These are phyloP conservation scores for Neurospora sp. DNA, from an alignment of 495 filamentous ascomycete species.

Conservation along the genomic window DNA sequence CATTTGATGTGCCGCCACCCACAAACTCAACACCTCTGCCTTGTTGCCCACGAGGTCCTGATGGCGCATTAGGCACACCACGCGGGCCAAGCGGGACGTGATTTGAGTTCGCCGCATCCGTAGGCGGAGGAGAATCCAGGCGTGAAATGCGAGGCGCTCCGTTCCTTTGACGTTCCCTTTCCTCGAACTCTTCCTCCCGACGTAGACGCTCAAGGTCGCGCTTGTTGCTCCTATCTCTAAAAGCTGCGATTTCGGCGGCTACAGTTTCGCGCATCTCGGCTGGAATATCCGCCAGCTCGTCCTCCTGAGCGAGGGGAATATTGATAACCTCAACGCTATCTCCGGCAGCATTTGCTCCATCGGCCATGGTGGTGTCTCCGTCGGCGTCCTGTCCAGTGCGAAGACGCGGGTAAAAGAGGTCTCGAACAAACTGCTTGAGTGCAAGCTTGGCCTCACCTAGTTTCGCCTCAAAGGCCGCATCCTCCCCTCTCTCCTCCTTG, in stretches of 20 bases:
- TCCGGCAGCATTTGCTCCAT: slow-evolving; percentile 44
- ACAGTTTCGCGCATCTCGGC: slow-evolving; percentile 96
- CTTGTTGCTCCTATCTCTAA: slow-evolving; percentile 79
- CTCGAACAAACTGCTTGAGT: slow-evolving; percentile 55
- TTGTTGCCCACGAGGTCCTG: slow-evolving; percentile 59
- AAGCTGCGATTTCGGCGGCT: slow-evolving; percentile 86
- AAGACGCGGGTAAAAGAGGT: slow-evolving; percentile 61
- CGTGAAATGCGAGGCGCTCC: slow-evolving; percentile 53
- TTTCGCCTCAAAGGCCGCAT: slow-evolving; percentile 56
- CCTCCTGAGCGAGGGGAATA: slow-evolving; percentile 80
- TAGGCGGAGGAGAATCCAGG: slow-evolving; percentile 58
- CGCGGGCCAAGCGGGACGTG: slow-evolving; percentile 73
- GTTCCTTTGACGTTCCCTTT: slow-evolving; percentile 69
- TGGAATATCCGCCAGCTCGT: slow-evolving; percentile 92
- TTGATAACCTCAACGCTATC: slow-evolving; percentile 77
- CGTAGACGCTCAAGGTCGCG: slow-evolving; percentile 80
- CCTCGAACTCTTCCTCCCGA: slow-evolving; percentile 85
- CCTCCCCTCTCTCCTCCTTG: slow-evolving; percentile 53
- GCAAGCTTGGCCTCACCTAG: slow-evolving; percentile 52
- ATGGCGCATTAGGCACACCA: slow-evolving; percentile 67
- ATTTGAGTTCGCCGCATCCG: slow-evolving; percentile 52
- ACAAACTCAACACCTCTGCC: slow-evolving; percentile 63
- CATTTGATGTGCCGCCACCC: slow-evolving; percentile 62
- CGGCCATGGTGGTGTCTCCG: slow-evolving; percentile 61
- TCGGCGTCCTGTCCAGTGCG: slow-evolving; percentile 43